These are phyloP conservation scores for Phaeosphaeria sp. DNA, from an alignment of 2,329 filamentous ascomycete species.

Conservation along the genomic window DNA sequence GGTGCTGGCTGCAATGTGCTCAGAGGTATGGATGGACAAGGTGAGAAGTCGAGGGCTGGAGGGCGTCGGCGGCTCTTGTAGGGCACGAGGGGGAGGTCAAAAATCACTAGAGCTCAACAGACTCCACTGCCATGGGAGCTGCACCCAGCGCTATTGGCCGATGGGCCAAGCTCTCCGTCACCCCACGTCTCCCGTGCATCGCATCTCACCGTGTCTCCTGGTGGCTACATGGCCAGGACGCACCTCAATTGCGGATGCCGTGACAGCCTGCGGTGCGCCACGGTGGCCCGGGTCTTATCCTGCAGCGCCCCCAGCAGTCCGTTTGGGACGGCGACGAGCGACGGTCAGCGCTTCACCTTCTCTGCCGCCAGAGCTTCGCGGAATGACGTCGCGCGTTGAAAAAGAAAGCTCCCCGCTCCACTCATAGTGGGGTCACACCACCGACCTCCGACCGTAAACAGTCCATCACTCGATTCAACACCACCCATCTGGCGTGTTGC, in stretches of 20 bases:
- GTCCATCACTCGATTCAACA: slow-evolving; percentile 7
- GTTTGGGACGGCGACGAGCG: no score
- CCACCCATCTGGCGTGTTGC: background rate
- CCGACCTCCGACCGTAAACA: slow-evolving; percentile 7
- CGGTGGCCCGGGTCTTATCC: no score
- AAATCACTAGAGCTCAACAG: background rate
- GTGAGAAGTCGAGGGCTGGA: slow-evolving; percentile 1
- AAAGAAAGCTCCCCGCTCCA: slow-evolving; percentile 20
- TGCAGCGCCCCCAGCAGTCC: background rate
- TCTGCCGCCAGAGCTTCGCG: background rate
- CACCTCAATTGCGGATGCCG: background rate
- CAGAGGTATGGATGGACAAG: background rate
- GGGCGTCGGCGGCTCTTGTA: background rate
- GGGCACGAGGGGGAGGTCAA: background rate
- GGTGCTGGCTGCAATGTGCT: slow-evolving; percentile 36
- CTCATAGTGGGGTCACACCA: slow-evolving; percentile 22
- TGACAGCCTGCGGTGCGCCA: background rate
- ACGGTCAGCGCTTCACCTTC: background rate
- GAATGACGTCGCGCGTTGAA: slow-evolving; percentile 23
- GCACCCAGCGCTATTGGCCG: background rate
- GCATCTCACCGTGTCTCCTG: background rate
- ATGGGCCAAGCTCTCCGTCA: background rate
- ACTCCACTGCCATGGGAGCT: background rate
- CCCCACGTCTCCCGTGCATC: background rate
- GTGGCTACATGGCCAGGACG: background rate